These are phyloP conservation scores for Silene coronaria DNA, from an alignment of 179 eudicot species.

Conservation along the genomic window DNA sequence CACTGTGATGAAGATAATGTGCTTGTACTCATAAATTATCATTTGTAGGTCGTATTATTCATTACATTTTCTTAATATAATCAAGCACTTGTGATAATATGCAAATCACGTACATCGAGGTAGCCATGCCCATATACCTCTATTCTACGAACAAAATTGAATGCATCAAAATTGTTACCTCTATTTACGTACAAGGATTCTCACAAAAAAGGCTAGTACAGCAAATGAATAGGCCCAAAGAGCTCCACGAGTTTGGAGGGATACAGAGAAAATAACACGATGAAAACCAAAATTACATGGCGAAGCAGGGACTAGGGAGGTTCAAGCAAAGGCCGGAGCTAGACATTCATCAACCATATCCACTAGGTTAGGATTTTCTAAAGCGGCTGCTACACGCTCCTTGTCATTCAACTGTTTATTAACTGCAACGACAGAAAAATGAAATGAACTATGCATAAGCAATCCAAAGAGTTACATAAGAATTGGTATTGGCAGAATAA, in stretches of 20 bases:
- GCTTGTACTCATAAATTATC: too few relatives aligned
- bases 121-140: too few relatives aligned
- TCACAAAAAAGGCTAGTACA: neutral
- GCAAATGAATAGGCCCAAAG: too few relatives aligned
- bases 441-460: neutral
- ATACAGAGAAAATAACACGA: too few relatives aligned
- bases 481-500: neutral
- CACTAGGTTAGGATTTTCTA: slow-evolving; percentile 87
- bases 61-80: too few relatives aligned
- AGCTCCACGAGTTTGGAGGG: neutral
- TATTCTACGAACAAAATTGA: too few relatives aligned
- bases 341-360: slow-evolving; percentile 84
- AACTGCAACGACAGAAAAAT: slow-evolving; percentile 36
- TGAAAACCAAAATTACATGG: neutral
- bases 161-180: neutral
- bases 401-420: slow-evolving; percentile 86
- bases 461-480: neutral
- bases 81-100: too few relatives aligned
- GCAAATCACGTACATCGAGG: too few relatives aligned
- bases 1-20: too few relatives aligned
- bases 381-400: slow-evolving; percentile 65
- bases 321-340: slow-evolving; percentile 47
- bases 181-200: neutral
- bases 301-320: neutral
- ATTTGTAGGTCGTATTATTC: too few relatives aligned